Conservation (phyloP, 129 eudicot genomes). For the Kitagawia praeruptora region DNA sequence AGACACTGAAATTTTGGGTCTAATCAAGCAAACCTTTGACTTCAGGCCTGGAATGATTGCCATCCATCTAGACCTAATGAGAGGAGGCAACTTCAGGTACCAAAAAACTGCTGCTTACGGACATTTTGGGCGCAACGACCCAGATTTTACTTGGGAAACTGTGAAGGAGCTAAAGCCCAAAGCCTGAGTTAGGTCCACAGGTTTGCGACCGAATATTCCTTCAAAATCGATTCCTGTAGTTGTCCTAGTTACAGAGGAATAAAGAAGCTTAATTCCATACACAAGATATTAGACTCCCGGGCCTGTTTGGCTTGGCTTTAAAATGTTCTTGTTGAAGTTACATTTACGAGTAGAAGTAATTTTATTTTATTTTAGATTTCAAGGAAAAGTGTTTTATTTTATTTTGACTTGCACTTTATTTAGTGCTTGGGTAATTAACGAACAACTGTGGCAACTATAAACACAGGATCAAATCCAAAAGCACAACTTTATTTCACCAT, state of each 20-base stretch:
- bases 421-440: neutral
- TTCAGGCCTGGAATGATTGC: slow-evolving; percentile 19
- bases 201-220: neutral
- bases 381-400: neutral
- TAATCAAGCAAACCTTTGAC: slow-evolving; percentile 13
- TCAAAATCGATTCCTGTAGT: neutral
- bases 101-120: slow-evolving; percentile 20
- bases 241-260: neutral
- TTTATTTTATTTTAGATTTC: neutral
- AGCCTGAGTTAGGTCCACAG: neutral
- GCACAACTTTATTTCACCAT: neutral
- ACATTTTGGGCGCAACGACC: slow-evolving; percentile 17
- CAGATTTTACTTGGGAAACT: slow-evolving; percentile 14
- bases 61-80: slow-evolving; percentile 8
- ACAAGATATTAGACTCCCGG: neutral
- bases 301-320: neutral
- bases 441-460: too few relatives aligned
- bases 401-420: too few relatives aligned
- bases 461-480: too few relatives aligned
- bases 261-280: neutral
- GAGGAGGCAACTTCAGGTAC: slow-evolving; percentile 17
- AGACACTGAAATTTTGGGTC: slow-evolving; percentile 13
- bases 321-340: neutral
- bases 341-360: neutral
- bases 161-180: slow-evolving; percentile 1